Percentiles rank a stretch among this genome's conserved stretches.
phyloP scores from a whole-genome alignment of 495 filamentous ascomycete genomes.

The Neurospora sp. region DNA sequence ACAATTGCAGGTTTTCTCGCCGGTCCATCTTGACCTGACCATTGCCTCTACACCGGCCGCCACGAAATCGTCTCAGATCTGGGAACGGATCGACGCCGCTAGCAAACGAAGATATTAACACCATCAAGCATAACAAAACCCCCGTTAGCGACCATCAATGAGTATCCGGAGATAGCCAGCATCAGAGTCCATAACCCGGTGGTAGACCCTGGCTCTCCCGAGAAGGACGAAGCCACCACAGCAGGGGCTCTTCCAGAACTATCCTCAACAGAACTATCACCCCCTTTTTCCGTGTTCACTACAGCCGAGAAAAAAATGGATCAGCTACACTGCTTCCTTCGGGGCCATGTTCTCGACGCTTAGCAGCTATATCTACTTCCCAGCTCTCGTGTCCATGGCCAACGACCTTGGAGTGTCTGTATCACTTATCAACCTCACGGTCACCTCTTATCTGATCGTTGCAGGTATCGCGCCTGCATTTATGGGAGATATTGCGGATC shows the following conservation, averaged over 20 bases:
- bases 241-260: too few species aligned
- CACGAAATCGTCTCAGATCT: too few species aligned
- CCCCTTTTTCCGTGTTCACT: constrained; percentile 9
- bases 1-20: too few species aligned
- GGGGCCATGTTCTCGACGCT: constrained; percentile 25
- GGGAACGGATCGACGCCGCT: too few species aligned
- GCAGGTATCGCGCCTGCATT: constrained; percentile 41
- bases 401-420: constrained; percentile 34
- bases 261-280: not conserved
- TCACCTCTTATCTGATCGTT: constrained; percentile 39
- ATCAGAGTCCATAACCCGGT: too few species aligned
- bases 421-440: constrained; percentile 41
- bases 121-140: too few species aligned
- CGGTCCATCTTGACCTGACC: too few species aligned
- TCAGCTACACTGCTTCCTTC: constrained; percentile 23
- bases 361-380: constrained; percentile 50
- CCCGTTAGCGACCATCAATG: not conserved
- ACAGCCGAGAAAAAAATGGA: constrained; percentile 25
- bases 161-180: not conserved
- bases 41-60: too few species aligned
- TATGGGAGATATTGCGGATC: constrained; percentile 40
- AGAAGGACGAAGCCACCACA: too few species aligned
- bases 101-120: too few species aligned
- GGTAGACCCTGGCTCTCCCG: too few species aligned
- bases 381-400: constrained; percentile 40